These are phyloP conservation scores for Coelastrella sp. DNA, from an alignment of 139 green algal genomes.

Conservation along the genomic window DNA sequence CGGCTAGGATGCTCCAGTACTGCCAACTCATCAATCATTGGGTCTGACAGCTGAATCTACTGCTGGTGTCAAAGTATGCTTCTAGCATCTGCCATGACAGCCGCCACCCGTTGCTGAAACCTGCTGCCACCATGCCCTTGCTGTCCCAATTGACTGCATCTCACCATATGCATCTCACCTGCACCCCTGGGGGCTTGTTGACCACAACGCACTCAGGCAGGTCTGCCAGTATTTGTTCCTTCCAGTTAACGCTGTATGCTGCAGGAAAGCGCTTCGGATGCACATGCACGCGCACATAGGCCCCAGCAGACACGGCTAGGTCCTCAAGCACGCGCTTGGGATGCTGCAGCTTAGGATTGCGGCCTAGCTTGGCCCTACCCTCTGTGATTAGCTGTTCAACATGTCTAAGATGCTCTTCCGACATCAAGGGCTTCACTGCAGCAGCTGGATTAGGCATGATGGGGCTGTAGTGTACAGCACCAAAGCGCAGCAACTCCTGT, in stretches of 20 bases:
- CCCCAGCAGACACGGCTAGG: conserved; percentile 25
- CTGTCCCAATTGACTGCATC: too few relatives aligned
- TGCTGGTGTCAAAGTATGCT: neutral
- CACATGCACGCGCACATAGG: conserved; percentile 82
- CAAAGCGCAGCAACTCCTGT: conserved; percentile 71
- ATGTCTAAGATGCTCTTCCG: conserved; percentile 14
- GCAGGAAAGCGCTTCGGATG: conserved; percentile 84
- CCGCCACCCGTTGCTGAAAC: too few relatives aligned
- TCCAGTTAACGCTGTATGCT: conserved; percentile 58
- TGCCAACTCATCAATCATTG: too few relatives aligned
- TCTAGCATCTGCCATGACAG: neutral
- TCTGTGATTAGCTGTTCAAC: conserved; percentile 26
- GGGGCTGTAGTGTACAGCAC: conserved; percentile 68
- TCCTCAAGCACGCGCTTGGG: conserved; percentile 40
- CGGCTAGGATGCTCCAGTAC: too few relatives aligned
- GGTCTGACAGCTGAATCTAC: too few relatives aligned
- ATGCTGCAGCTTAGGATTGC: conserved; percentile 44
- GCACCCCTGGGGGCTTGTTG: conserved; percentile 85
- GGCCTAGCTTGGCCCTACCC: conserved; percentile 43
- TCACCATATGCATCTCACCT: too few relatives aligned
- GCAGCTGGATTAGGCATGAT: neutral
- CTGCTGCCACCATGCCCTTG: too few relatives aligned
- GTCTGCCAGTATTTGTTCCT: conserved; percentile 59
- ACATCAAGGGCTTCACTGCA: conserved; percentile 3
- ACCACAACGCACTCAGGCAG: conserved; percentile 73